phyloP scores from a whole-genome alignment of 2,329 filamentous ascomycete species.

The Fusarium xyrophilum region DNA sequence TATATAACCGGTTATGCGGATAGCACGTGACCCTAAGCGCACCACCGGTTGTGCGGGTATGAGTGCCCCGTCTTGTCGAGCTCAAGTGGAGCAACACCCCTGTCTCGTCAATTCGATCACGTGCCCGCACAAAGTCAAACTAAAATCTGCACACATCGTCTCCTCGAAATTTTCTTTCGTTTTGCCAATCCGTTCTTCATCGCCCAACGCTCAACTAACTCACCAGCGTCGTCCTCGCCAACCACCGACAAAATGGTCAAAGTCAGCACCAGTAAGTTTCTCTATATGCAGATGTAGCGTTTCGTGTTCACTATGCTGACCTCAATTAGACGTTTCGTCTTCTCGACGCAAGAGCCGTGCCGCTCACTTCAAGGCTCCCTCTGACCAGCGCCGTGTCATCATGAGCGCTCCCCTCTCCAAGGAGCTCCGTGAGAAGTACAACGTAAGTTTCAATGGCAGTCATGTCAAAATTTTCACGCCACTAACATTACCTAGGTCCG shows the following conservation, averaged over 20 bases:
- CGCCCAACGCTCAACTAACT: slow-evolving; percentile 46
- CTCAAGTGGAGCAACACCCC: background rate
- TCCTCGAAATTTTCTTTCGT: slow-evolving; percentile 7
- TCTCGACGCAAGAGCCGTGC: slow-evolving; percentile 99
- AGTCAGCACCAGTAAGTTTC: slow-evolving; percentile 65
- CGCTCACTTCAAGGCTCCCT: slow-evolving; percentile 95
- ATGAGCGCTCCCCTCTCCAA: slow-evolving; percentile 96
- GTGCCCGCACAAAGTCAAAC: slow-evolving; percentile 39
- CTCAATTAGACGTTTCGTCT: slow-evolving; percentile 64
- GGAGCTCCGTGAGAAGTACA: slow-evolving; percentile 99
- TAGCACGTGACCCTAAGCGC: no score
- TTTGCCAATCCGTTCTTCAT: slow-evolving; percentile 34
- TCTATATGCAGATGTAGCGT: background rate
- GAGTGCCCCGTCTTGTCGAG: no score
- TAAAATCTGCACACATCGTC: slow-evolving; percentile 42
- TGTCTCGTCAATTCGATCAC: slow-evolving; percentile 38
- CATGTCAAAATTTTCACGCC: background rate
- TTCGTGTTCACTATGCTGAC: background rate
- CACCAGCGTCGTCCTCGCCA: slow-evolving; percentile 38
- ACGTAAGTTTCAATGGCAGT: slow-evolving; percentile 66
- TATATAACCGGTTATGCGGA: no score
- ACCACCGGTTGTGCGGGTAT: no score
- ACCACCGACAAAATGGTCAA: slow-evolving; percentile 69
- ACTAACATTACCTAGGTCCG: slow-evolving; percentile 69
- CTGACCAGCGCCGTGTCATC: slow-evolving; percentile 91